Conservation (phyloP, 805 yeast genomes). For the Ogataea dorogensis region DNA sequence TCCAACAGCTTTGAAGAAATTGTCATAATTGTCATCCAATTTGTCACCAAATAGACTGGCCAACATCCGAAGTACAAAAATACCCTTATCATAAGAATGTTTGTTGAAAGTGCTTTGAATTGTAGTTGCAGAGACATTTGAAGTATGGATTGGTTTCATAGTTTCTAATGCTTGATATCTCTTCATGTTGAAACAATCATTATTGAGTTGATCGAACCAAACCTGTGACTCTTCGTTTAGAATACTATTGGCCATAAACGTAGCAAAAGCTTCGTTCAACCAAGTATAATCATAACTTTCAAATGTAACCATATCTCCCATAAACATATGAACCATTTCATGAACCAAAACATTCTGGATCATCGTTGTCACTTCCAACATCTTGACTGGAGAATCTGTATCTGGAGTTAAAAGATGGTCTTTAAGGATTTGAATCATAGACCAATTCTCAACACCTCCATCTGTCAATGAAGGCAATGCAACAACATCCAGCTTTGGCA, state of each 20-base stretch:
- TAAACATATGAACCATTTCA: conserved; percentile 78
- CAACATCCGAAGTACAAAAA: conserved; percentile 53
- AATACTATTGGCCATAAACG: conserved; percentile 55
- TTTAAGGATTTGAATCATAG: conserved; percentile 58
- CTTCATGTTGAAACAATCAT: conserved; percentile 32
- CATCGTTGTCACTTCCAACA: conserved; percentile 23
- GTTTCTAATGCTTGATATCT: conserved; percentile 36
- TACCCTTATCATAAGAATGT: conserved; percentile 58
- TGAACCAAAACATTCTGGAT: conserved; percentile 62
- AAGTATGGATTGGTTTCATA: conserved; percentile 36
- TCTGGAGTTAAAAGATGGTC: conserved; percentile 46
- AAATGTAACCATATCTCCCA: conserved; percentile 67
- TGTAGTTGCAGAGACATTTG: conserved; percentile 37
- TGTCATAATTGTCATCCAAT: conserved; percentile 31
- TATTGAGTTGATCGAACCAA: conserved; percentile 35
- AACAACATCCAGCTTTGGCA: conserved; percentile 63
- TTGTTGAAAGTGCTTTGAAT: conserved; percentile 48
- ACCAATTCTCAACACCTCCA: conserved; percentile 82
- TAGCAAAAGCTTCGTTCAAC: conserved; percentile 79
- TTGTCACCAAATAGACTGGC: conserved; percentile 39
- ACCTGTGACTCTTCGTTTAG: conserved; percentile 28
- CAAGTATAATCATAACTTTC: conserved; percentile 68
- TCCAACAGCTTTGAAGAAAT: conserved; percentile 35
- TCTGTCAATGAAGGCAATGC: conserved; percentile 70
- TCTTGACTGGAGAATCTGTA: conserved; percentile 20